Conservation (phyloP, 1,284 basidiomycete genomes). For the Fistulina hepatica region DNA sequence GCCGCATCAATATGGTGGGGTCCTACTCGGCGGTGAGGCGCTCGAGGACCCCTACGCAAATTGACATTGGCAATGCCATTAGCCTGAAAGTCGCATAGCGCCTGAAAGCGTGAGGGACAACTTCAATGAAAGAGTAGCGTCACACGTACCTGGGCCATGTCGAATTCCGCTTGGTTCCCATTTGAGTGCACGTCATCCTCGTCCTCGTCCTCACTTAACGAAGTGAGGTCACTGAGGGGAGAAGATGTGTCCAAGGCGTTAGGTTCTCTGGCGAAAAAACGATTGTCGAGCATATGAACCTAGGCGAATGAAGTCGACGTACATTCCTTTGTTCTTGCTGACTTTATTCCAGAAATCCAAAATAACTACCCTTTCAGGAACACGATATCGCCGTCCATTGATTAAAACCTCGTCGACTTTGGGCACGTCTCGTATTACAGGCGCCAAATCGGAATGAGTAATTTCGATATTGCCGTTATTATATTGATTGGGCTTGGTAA, state of each 20-base stretch:
- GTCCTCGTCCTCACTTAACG: no score
- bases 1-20: no score
- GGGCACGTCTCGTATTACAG: slow-evolving; percentile 34
- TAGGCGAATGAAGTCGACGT: slow-evolving; percentile 24
- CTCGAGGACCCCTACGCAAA: no score
- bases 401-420: slow-evolving; percentile 67
- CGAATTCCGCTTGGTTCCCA: no score
- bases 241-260: slow-evolving; percentile 31
- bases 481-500: slow-evolving; percentile 54
- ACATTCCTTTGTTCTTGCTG: slow-evolving; percentile 32
- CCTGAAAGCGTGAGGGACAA: no score
- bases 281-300: slow-evolving; percentile 20
- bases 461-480: slow-evolving; percentile 94
- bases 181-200: no score
- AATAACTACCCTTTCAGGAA: slow-evolving; percentile 88
- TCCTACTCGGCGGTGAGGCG: no score
- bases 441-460: slow-evolving; percentile 50
- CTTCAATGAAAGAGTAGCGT: no score
- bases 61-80: no score
- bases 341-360: slow-evolving; percentile 94
- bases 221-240: slow-evolving; percentile 28
- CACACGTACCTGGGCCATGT: no score
- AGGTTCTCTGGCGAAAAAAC: slow-evolving; percentile 19
- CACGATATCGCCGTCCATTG: slow-evolving; percentile 78
- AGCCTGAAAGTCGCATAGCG: no score